These are phyloP conservation scores for Agarophyton chilense DNA, from an alignment of 23 red algal species.

Conservation along the genomic window DNA sequence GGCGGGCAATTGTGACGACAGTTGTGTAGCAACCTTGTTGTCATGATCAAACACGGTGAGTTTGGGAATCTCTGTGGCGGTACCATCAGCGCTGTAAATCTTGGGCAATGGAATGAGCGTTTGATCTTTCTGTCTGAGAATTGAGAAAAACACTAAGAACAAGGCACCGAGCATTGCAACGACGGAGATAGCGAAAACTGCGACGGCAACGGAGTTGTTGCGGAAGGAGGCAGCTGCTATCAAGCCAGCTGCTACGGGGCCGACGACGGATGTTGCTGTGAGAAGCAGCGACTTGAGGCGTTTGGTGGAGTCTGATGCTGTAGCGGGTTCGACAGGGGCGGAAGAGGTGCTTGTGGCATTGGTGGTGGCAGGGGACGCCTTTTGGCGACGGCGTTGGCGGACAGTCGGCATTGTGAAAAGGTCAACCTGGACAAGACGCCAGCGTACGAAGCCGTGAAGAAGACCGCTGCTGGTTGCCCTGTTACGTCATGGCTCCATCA, in stretches of 20 bases:
- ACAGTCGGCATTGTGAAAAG: neutral
- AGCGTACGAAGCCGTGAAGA: too few relatives aligned
- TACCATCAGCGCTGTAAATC: constrained; percentile 38
- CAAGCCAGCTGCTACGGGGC: neutral
- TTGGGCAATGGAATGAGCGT: constrained; percentile 26
- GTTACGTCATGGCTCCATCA: too few relatives aligned
- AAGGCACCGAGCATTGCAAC: neutral
- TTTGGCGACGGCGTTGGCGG: neutral
- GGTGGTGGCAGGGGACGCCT: neutral
- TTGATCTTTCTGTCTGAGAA: constrained; percentile 29
- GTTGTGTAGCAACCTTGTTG: constrained; percentile 39
- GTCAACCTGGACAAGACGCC: too few relatives aligned
- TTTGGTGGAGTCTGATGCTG: neutral
- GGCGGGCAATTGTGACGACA: constrained; percentile 17
- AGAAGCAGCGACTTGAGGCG: neutral
- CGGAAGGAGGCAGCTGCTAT: constrained; percentile 34
- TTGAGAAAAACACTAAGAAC: constrained; percentile 19
- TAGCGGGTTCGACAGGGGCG: neutral
- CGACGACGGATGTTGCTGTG: neutral
- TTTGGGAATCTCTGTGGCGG: neutral
- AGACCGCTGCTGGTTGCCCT: too few relatives aligned
- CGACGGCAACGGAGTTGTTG: neutral
- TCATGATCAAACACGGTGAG: constrained; percentile 60
- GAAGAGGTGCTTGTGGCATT: neutral
- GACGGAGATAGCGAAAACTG: constrained; percentile 16